Evolutionary conservation across 352 stramenopile genomes (phyloP).

Genomic region (Phytopythium ostracodes): DNA sequence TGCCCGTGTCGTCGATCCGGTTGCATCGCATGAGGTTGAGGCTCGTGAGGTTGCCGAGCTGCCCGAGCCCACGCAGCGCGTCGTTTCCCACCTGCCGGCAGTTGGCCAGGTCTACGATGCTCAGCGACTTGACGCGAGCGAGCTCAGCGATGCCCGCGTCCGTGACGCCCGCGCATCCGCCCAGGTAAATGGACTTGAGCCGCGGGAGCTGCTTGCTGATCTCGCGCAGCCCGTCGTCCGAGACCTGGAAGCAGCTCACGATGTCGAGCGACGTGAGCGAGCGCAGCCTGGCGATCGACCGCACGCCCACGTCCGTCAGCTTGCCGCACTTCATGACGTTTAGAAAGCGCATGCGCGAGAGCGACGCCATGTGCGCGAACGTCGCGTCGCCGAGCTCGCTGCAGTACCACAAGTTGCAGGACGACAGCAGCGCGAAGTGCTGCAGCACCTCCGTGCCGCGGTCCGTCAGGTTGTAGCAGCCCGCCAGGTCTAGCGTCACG

Average conservation of each 20-base stretch:
- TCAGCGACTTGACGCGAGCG: slow-evolving; percentile 34
- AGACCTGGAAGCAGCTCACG: slow-evolving; percentile 74
- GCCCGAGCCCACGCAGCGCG: slow-evolving; percentile 45
- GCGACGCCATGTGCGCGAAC: slow-evolving; percentile 44
- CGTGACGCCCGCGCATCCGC: slow-evolving; percentile 48
- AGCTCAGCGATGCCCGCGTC: slow-evolving; percentile 55
- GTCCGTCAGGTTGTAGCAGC: slow-evolving; percentile 83
- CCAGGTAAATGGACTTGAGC: slow-evolving; percentile 63
- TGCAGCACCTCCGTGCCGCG: slow-evolving; percentile 48
- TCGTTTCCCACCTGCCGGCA: slow-evolving; percentile 69
- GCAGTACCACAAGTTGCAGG: slow-evolving; percentile 81
- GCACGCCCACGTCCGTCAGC: slow-evolving; percentile 46
- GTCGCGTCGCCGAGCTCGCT: slow-evolving; percentile 68
- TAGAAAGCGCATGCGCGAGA: slow-evolving; percentile 62
- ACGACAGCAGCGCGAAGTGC: slow-evolving; percentile 52
- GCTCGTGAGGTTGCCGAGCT: slow-evolving; percentile 55
- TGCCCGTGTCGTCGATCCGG: slow-evolving; percentile 53
- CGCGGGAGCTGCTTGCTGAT: slow-evolving; percentile 30
- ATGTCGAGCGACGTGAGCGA: slow-evolving; percentile 71
- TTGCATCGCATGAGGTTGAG: slow-evolving; percentile 83
- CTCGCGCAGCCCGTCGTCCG: slow-evolving; percentile 38
- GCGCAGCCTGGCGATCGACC: slow-evolving; percentile 41
- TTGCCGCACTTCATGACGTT: slow-evolving; percentile 84
- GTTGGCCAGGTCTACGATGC: slow-evolving; percentile 70
- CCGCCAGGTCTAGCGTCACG: slow-evolving; percentile 60